These are phyloP conservation scores for Dothideomycetes sp. DNA, from an alignment of 2,329 filamentous ascomycete species.

Conservation along the genomic window DNA sequence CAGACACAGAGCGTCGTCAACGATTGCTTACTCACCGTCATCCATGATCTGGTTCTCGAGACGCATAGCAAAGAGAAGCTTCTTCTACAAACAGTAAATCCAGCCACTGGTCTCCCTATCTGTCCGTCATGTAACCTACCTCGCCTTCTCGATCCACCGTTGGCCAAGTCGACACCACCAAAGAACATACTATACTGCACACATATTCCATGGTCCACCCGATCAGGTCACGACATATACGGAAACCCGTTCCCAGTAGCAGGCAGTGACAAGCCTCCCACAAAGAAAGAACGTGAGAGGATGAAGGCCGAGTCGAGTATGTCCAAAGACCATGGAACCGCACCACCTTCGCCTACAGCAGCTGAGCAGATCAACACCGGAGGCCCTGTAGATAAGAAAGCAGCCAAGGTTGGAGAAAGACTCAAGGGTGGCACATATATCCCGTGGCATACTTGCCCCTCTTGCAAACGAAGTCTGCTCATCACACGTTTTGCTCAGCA, in stretches of 20 bases:
- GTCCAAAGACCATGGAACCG: constrained; percentile 26
- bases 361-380: constrained; percentile 20
- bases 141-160: constrained; percentile 61
- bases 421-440: constrained; percentile 43
- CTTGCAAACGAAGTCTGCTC: constrained; percentile 52
- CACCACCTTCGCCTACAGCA: constrained; percentile 24
- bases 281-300: constrained; percentile 68
- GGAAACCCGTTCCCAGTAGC: constrained; percentile 72
- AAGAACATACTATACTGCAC: constrained; percentile 59
- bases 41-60: constrained; percentile 65
- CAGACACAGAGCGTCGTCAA: constrained; percentile 56
- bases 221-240: constrained; percentile 70
- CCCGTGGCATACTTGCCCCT: constrained; percentile 49
- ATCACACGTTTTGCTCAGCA: constrained; percentile 54
- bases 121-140: constrained; percentile 69
- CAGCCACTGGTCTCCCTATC: constrained; percentile 60
- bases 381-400: constrained; percentile 34
- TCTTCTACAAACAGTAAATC: constrained; percentile 63
- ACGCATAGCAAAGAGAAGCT: constrained; percentile 72
- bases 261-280: constrained; percentile 46
- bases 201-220: constrained; percentile 66
- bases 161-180: constrained; percentile 38
- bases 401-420: constrained; percentile 33
- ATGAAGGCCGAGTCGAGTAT: constrained; percentile 26
- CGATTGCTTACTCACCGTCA: constrained; percentile 65